Conservation (phyloP, 2,329 filamentous ascomycete species). For the Colletotrichum scovillei region DNA sequence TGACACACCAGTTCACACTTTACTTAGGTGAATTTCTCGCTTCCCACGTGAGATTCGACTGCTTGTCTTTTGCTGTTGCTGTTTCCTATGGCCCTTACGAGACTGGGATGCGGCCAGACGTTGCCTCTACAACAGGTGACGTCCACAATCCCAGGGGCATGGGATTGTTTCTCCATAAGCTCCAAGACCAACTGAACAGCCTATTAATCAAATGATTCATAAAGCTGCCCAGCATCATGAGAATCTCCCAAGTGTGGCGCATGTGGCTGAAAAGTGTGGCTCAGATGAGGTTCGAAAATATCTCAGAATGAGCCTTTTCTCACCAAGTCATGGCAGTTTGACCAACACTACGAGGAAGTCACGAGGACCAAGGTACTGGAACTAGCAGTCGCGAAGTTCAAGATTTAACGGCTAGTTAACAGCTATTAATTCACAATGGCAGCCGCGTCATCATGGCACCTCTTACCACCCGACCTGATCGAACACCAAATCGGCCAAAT, state of each 20-base stretch:
- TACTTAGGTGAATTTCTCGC: background rate
- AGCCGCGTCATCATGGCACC: conserved; percentile 14
- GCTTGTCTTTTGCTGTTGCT: background rate
- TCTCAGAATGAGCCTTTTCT: background rate
- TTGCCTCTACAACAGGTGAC: background rate
- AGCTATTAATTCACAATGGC: conserved; percentile 6
- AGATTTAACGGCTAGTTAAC: too few species aligned
- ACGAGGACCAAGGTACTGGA: too few species aligned
- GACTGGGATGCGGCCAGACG: too few species aligned
- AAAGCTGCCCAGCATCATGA: background rate
- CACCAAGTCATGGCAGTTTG: background rate
- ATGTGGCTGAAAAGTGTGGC: conserved; percentile 5
- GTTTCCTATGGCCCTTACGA: background rate
- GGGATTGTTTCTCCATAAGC: accelerated
- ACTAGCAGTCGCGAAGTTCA: too few species aligned
- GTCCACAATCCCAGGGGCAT: background rate
- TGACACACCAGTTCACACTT: background rate
- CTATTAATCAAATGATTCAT: background rate
- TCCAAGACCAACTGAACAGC: too few species aligned
- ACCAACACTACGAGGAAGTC: background rate
- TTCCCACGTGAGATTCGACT: background rate
- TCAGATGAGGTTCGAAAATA: background rate
- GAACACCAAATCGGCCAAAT: conserved; percentile 60
- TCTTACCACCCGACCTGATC: conserved; percentile 55
- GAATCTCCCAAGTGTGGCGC: background rate